Evolutionary conservation across 2,329 filamentous ascomycete species (phyloP).

Genomic region (Colletotrichum sp.): DNA sequence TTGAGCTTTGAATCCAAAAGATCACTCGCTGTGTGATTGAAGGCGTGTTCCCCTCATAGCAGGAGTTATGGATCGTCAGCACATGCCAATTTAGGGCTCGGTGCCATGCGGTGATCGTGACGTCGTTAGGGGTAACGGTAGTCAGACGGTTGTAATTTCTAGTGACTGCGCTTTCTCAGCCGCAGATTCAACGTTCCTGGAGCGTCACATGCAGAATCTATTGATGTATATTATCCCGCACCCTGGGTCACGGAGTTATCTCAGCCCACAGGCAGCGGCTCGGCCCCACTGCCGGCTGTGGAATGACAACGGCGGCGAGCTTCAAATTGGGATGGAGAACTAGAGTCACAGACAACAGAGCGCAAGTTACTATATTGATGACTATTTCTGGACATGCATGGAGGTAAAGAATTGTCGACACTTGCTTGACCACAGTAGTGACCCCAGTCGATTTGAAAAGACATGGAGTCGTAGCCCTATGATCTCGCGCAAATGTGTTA

Average conservation of each 20-base stretch:
- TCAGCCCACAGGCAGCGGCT: not conserved
- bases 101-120: not conserved
- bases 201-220: not conserved
- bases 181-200: not conserved
- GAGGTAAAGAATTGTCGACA: not conserved
- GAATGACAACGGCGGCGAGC: not conserved
- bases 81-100: not conserved
- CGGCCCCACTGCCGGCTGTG: not conserved
- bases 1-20: fast-evolving
- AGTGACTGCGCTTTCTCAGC: not conserved
- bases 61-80: not conserved
- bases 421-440: not conserved
- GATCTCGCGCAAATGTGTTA: not conserved
- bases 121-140: not conserved
- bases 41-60: fast-evolving
- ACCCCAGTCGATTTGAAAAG: not conserved
- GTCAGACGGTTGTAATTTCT: not conserved
- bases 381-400: fast-evolving
- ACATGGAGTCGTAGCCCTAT: not conserved
- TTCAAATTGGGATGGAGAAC: not conserved
- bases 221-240: fast-evolving
- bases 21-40: not conserved
- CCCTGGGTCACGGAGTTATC: not conserved
- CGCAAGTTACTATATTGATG: fast-evolving
- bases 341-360: not conserved